Base-by-base conservation (phyloP, 371 early-diverging fungal species). In the Basidiobolus meristosporus region DNA sequence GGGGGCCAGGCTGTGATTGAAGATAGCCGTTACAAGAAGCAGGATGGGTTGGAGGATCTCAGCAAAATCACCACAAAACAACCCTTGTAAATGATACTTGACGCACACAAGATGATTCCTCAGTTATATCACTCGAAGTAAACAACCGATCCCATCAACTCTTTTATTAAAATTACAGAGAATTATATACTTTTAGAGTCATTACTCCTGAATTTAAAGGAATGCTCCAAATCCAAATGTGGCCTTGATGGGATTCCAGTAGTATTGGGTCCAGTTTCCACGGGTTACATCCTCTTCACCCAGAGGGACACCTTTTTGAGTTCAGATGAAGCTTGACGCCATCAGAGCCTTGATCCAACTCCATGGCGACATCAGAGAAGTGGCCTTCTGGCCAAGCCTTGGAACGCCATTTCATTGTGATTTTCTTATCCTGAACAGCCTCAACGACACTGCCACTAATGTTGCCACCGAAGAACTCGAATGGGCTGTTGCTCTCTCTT, bases 201-300 rank as follows among this genome's bases (percentile, higher is more conserved):
- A n/a, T n/a, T n/a, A n/a, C n/a, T n/a, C n/a, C n/a, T n/a, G n/a
- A n/a, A n/a, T n/a, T n/a, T n/a, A n/a, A n/a, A n/a, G n/a, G n/a
- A n/a, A n/a, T n/a, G n/a, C n/a, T n/a, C n/a, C n/a, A n/a, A n/a
- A 83, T 64, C 95, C 95, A 65, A 90, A 91, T 18, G 84, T 63
- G 42, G 63, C 68, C 60, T 91, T 91, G 58, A 93, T 93, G 38
- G 84, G 65, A 60, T 80, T 74, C 83, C 86, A 92, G 68, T 90
- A 95, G 57, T 87, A 91, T 36, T 70, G 70, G 31, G 65, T 63
- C 96, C 96, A 95, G 63, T 95, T 90, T 26, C 57, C 62, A 47
- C 64, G 65, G 7, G 83, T 82, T 23, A 69, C 57, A 10, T 87
- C 89, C 57, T 79, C 77, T 55, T 91, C 84, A 29, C 82, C 86